Evolutionary conservation across 257 asterid genomes (phyloP), one percentile per base, ranked within the genome.

Genomic region (Capsicum rhomboideum): DNA sequence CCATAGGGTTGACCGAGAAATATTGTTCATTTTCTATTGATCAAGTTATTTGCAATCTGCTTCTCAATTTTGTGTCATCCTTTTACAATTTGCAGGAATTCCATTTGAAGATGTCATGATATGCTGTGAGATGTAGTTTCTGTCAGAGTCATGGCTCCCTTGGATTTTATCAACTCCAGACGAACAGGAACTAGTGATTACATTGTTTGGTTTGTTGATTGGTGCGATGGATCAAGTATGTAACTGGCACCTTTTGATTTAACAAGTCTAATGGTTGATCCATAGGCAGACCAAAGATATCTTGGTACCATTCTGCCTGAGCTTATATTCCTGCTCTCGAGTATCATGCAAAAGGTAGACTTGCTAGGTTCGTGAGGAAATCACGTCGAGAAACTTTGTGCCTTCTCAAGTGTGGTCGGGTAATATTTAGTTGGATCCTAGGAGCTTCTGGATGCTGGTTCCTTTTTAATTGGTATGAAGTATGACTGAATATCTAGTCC

Each of bases 11-110:
- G 34, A 9, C 61, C 66, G 23, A 59, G 6, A 4, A 52, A 40
- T 55, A 26, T 10, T 50, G 66, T 31, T 2, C 20, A 29, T 46
- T 29, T 66, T 18, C 58, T 82, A 26, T 44, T 82, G 71, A 21
- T 68, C 21, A 20, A 31, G 42, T 64, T 46, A 18, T 66, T 37
- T 66, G 71, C 40, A n/a, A 40, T 55, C 40, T 20, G 83, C 42
- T 80, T 80, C 56, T 82, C 61, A 82, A 26, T 49, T 71, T 29
- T 82, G 71, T 10, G 52, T 66, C 16, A 50, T 82, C 42, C 53
- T 82, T 50, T 67, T 67, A 37, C 80, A 13, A 82, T 82, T 68
- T 82, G 84, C 84, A 82, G 84, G 84, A 14, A 10, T 81, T 49
- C n/a, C 63, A 40, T 63, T 82, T 64, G 79, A 21, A 21, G 80